phyloP scores from a whole-genome alignment of 1,284 basidiomycete species.

The Exsudoporus floridanus region DNA sequence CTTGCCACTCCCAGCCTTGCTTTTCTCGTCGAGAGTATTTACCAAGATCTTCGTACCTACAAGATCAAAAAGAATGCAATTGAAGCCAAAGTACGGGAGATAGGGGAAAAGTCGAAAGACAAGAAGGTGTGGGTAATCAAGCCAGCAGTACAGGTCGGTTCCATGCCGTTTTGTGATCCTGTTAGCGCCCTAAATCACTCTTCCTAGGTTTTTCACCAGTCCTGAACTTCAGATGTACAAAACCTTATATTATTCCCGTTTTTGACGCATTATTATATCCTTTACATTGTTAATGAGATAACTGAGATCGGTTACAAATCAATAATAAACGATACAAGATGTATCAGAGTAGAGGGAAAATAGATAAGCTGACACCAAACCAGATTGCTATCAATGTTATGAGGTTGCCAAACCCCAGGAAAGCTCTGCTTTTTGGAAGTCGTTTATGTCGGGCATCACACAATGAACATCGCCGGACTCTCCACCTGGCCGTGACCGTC shows the following conservation, averaged over 20 bases:
- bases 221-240: constrained; percentile 7
- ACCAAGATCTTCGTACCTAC: constrained; percentile 60
- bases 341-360: neutral
- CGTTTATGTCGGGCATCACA: constrained; percentile 33
- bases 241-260: constrained; percentile 3
- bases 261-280: constrained; percentile 12
- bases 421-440: constrained; percentile 39
- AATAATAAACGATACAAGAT: neutral
- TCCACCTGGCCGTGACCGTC: constrained; percentile 41
- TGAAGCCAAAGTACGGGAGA: constrained; percentile 73
- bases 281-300: constrained; percentile 3
- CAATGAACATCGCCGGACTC: constrained; percentile 62
- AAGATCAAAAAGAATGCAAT: constrained; percentile 80
- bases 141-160: constrained; percentile 38
- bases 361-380: neutral
- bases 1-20: constrained; percentile 59
- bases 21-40: constrained; percentile 69
- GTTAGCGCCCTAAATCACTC: neutral
- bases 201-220: constrained; percentile 13
- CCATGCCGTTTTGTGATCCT: neutral
- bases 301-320: neutral
- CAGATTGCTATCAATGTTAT: constrained; percentile 31
- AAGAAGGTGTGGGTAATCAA: constrained; percentile 72
- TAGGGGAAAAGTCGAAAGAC: constrained; percentile 68
- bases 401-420: constrained; percentile 61